Evolutionary conservation across 2,329 filamentous ascomycete species (phyloP), one percentile per base, ranked within the genome.

Genomic region (Fusarium brachygibbosum): DNA sequence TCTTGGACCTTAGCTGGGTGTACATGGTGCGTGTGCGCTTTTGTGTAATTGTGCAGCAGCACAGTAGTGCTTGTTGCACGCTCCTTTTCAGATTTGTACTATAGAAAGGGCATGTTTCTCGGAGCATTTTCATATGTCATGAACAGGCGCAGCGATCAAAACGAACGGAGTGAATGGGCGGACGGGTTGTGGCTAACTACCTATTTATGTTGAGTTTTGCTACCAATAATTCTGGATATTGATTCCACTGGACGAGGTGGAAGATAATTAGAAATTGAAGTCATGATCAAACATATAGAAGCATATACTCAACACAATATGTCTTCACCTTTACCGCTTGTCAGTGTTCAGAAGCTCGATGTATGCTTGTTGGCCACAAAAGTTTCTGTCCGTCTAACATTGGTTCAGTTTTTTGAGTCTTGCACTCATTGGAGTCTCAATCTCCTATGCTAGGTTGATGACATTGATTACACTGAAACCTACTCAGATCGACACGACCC

Each of bases 1-100:
- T 68, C 81, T 94, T 42, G 91, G 92, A 2, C 86, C 91, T 51
- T 94, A 80, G 87, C 54, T 13, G 35, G 52, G 42, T 46, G 35
- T 48, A 48, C 35, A 63, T 35, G 29, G 19, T 52, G 29, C 31
- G 53, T 38, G 48, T 58, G 35, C 63, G 60, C 34, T 67, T 57
- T 54, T 68, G 34, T 63, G 38, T 63, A 54, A 55, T 44, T 55
- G 49, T 46, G 57, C 51, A 59, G 41, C 51, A 28, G 37, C 41
- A 32, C 49, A 25, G 41, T 44, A 52, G 44, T 62, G 55, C 46
- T 45, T 35, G 46, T 42, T 69, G 44, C 44, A 38, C 38, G 29
- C 37, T 59, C 40, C 37, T 35, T 55, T 69, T 35, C 35, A 16
- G 49, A 52, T 48, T 54, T 72, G 64, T 69, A 71, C 53, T 71